These are phyloP conservation scores for Amborella trichopoda DNA, from an alignment of 164 flowering plant species.

Conservation along the genomic window DNA sequence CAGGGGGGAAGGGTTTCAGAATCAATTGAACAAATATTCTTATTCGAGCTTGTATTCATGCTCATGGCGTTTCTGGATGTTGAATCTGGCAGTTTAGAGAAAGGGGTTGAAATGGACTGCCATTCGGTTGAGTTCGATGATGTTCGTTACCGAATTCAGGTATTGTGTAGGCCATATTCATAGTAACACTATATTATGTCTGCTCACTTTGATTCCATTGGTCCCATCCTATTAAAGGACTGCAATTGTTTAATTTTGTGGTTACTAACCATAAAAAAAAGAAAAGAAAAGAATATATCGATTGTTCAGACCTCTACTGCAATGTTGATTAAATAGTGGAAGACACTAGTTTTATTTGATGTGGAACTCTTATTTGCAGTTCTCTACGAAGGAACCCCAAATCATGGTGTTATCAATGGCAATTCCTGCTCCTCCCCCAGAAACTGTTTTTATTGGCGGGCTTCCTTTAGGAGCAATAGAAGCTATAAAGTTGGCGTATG, in stretches of 20 bases:
- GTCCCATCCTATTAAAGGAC: too few species aligned
- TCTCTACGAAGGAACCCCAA: constrained; percentile 67
- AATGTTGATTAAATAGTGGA: too few species aligned
- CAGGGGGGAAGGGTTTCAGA: not conserved
- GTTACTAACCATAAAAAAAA: too few species aligned
- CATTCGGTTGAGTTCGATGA: constrained; percentile 89
- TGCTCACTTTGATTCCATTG: too few species aligned
- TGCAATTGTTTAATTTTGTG: too few species aligned
- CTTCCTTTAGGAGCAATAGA: constrained; percentile 92
- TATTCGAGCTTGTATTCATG: not conserved
- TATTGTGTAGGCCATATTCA: too few species aligned
- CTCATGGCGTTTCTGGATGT: not conserved
- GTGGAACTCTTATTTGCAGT: constrained; percentile 29
- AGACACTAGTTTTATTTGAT: not conserved
- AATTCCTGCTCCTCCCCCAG: constrained; percentile 82
- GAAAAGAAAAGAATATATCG: too few species aligned
- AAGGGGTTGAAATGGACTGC: constrained; percentile 78
- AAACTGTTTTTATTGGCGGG: constrained; percentile 58
- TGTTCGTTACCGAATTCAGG: constrained; percentile 88
- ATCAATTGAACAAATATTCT: not conserved
- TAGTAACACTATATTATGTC: too few species aligned
- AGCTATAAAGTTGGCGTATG: constrained; percentile 81
- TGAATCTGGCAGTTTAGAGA: constrained; percentile 58
- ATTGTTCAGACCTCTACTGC: too few species aligned
- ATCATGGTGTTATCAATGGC: constrained; percentile 58